Evolutionary conservation across 345 rosid genomes (phyloP), one percentile per base, ranked within the genome.

Genomic region (Arabidopsis suecica): DNA sequence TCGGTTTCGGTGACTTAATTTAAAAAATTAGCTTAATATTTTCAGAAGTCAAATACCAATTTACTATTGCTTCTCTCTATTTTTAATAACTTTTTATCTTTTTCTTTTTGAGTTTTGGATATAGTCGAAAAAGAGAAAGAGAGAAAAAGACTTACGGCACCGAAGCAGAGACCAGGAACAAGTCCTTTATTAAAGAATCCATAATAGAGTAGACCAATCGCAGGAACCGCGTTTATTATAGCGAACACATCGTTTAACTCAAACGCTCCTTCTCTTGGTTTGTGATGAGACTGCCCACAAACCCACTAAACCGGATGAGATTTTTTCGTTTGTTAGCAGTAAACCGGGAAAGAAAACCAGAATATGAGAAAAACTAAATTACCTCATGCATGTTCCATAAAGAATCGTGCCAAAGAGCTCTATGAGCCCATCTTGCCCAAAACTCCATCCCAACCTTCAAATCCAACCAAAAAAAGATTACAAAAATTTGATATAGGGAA

Each of bases 401-500:
- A 16, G 99, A 91, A 72, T 87, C 96, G 18, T 90, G 98, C 98
- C 98, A 94, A 7, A 94, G 86, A 61, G 95, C 93, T 82, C 37
- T 81, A 48, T 94, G 98, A 40, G 97, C 98, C 98, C 98, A 94
- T 68, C 97, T 76, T 20, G 97, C 97, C 99, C 97, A 94, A 40
- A 86, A 94, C 77, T 91, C 99, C 97, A 94, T 94, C 2, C 97
- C 99, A 62, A 91, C 93, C 96, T 51, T 63, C 49, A 66, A n/a
- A 40, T 23, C 20, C 25, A 56, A 14, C 10, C 36, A 20, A 18
- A 14, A 18, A 14, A 32, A 28, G 1, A 6, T 6, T 14, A 51
- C 57, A 50, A 50, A 53, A 50, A 23, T 23, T 23, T 23, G 25
- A 23, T 23, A 23, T 23, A 23, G 25, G n/a, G n/a, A n/a, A n/a